Evolutionary conservation across 1,284 basidiomycete species (phyloP), one percentile per base, ranked within the genome.

Genomic region (Taiwanofungus camphoratus): DNA sequence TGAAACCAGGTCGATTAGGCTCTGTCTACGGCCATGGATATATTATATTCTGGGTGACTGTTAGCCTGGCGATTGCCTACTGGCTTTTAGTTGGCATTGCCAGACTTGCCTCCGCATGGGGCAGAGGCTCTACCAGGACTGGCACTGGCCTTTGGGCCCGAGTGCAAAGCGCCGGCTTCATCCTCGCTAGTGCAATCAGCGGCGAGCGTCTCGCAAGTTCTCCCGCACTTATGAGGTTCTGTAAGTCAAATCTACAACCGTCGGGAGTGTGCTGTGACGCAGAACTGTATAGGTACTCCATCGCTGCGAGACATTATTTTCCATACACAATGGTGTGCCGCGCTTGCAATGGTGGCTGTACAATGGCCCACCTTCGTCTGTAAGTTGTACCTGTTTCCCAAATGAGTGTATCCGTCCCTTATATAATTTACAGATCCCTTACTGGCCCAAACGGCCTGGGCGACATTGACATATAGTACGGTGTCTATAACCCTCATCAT

Each of bases 341-440:
- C 83, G 36, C 68, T 98, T 18, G 83, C 82, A 20, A 95, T 96
- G 88, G 80, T 97, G 39, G 88, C 92, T 21, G 92, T 98, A 21
- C 74, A 90, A 57, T 99, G 94, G 94, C 94, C 95, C 1, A 69
- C 75, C 11, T 98, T 94, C 64, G 76, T 87, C 46, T 98, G 92
- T 90, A 59, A 57, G 83, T 76, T 32, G 32, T 2, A 32, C 20
- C 15, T 32, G 22, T 12, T 7, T n/a, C 27, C 21, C 18, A 29
- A 24, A n/a, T 36, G 29, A 41, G 16, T 12, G 2, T 31, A 51
- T 54, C 35, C 32, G 29, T 16, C 38, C 36, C 44, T 39, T 22
- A 46, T 13, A 20, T 36, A 11, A 33, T 52, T n/a, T 50, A 12
- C 60, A 92, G 91, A 96, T 64, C 90, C 93, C 12, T 71, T 95